These are phyloP conservation scores for Fraxinus greggii DNA, from an alignment of 305 asterid species.

Conservation along the genomic window DNA sequence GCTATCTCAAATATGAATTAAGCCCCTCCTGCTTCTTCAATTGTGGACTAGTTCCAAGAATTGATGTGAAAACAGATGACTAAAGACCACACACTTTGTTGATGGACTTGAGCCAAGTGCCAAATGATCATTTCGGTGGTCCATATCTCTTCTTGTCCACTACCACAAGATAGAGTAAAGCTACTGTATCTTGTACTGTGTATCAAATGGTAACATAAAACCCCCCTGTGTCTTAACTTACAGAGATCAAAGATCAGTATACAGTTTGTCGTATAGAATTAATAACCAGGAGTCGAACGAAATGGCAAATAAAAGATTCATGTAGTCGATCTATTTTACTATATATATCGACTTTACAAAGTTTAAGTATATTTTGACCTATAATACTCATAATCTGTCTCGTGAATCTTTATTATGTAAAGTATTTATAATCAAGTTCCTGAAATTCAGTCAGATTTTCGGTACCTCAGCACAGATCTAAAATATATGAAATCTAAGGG, in stretches of 20 bases:
- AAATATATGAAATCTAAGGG: slow-evolving; percentile 19
- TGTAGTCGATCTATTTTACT: neutral
- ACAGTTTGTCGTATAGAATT: neutral
- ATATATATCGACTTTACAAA: neutral
- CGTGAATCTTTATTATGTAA: neutral
- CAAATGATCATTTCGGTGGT: slow-evolving; percentile 34
- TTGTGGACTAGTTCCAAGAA: slow-evolving; percentile 27
- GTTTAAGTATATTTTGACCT: neutral
- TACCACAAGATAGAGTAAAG: neutral
- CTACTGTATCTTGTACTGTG: neutral
- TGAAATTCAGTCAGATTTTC: slow-evolving; percentile 27
- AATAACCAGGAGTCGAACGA: neutral
- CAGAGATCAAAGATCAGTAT: neutral
- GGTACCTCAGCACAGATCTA: slow-evolving; percentile 9
- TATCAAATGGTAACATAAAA: neutral
- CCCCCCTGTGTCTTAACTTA: neutral
- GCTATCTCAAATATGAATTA: neutral
- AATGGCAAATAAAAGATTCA: neutral
- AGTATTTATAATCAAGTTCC: slow-evolving; percentile 7
- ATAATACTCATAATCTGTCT: neutral
- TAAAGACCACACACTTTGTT: slow-evolving; percentile 12
- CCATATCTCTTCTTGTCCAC: slow-evolving; percentile 19
- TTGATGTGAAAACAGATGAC: slow-evolving; percentile 18
- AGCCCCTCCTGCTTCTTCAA: neutral
- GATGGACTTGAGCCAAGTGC: slow-evolving; percentile 29